Evolutionary conservation across 169 alveolate species (phyloP).

Genomic region (Plasmodium ovale): DNA sequence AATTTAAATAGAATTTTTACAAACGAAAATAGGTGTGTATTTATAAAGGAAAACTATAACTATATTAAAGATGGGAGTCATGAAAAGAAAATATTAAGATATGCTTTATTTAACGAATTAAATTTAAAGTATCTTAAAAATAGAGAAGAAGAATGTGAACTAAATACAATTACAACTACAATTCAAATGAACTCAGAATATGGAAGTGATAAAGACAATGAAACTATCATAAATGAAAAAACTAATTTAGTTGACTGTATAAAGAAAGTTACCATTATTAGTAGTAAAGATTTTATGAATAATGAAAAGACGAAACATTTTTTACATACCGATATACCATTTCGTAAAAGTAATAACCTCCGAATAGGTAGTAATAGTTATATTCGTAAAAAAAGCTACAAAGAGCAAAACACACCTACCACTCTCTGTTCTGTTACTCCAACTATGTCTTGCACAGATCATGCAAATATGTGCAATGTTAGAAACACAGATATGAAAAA

Average conservation of each 20-base stretch:
- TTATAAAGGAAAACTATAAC: slow-evolving; percentile 11
- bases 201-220: slow-evolving; percentile 55
- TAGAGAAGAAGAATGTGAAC: slow-evolving; percentile 32
- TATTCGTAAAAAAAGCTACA: not conserved
- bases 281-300: not conserved
- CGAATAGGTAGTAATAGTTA: not conserved
- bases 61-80: slow-evolving; percentile 23
- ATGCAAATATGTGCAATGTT: not conserved
- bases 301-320: slow-evolving; percentile 5
- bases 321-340: not conserved
- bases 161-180: slow-evolving; percentile 46
- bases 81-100: slow-evolving; percentile 36
- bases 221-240: slow-evolving; percentile 22
- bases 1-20: slow-evolving; percentile 28
- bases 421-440: not conserved
- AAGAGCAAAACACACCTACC: not conserved
- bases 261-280: slow-evolving; percentile 19
- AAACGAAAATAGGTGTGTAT: slow-evolving; percentile 17
- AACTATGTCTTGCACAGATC: not conserved
- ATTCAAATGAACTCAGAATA: slow-evolving; percentile 48
- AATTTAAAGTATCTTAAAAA: slow-evolving; percentile 14
- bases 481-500: too few species aligned
- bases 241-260: slow-evolving; percentile 25
- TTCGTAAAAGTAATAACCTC: not conserved
- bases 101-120: slow-evolving; percentile 24